Base-by-base conservation (phyloP, 495 filamentous ascomycete genomes). In the Zalerion maritima region DNA sequence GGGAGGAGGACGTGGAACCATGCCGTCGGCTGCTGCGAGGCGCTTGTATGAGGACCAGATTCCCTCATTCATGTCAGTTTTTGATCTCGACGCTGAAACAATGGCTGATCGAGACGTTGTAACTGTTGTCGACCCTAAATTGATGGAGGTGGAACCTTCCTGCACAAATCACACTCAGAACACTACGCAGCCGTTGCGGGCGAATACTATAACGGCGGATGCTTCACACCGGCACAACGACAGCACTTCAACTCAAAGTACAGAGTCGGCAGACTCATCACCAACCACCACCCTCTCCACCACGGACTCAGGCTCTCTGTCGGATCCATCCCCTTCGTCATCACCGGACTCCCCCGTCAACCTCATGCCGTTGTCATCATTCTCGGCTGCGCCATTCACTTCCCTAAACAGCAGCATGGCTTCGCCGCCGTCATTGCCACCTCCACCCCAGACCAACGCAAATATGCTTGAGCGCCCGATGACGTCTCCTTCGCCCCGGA, bases 211-310 rank as follows among this genome's bases (percentile, higher is more conserved):
- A 18, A 36, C 50, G 10, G 39, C 48, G 4, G 58, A 62, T 31
- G 28, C 50, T 28, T 48, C 50, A 28, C 66, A 73, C 49, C 59
- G 69, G 41, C 69, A 71, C 42, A 63, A 69, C 50, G 62, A 70
- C 42, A 76, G 71, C 49, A 71, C 71, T n/a, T 87, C 82, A 15
- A 91, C 81, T 3, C 73, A 77, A 34, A 67, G 71, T 24, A 81
- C 81, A 6, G 84, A 78, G 26, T 97, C 89, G 3, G 79, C 75
- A 15, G 85, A 94, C 43, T 92, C 86, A 5, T 96, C 89, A 12
- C 89, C 89, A 0, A 94, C 89, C 11, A 96, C 84, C 2, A 93
- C 87, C 1, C 69, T 86, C n/a, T 93, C 85, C 9, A 93, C 84
- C 8, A 78, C 86, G 24, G 89, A 87, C 46, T 86, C 85, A 6